Percentiles rank a stretch among this genome's conserved stretches.
Evolutionary conservation across 2,329 filamentous ascomycete genomes (phyloP).

Genomic region (Phialemonium atrogriseum): DNA sequence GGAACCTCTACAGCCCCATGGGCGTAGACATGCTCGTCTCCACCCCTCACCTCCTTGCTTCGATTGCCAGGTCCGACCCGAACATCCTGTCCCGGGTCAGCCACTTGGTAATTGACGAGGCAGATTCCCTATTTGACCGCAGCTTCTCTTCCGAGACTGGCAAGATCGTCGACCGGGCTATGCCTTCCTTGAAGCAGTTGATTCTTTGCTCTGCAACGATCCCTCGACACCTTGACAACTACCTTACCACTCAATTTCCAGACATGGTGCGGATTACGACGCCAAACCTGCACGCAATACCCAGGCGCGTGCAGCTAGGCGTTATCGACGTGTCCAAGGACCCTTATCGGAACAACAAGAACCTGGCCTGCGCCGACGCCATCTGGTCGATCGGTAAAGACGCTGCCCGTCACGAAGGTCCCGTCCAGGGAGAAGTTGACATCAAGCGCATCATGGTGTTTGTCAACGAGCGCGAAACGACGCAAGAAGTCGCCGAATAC

Average conservation of each 20-base stretch:
- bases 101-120: constrained; percentile 88
- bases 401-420: constrained; percentile 48
- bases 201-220: constrained; percentile 96
- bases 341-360: constrained; percentile 90
- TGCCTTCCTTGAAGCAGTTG: constrained; percentile 76
- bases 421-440: constrained; percentile 47
- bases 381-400: constrained; percentile 91
- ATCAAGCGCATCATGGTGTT: constrained; percentile 88
- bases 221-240: constrained; percentile 77
- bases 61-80: constrained; percentile 81
- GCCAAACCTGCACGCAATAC: constrained; percentile 92
- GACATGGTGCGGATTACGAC: constrained; percentile 81
- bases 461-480: constrained; percentile 91
- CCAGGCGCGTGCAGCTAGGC: constrained; percentile 84
- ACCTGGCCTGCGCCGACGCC: constrained; percentile 86
- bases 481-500: constrained; percentile 71
- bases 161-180: constrained; percentile 70
- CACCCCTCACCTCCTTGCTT: constrained; percentile 82
- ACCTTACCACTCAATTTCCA: constrained; percentile 74
- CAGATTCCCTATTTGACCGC: constrained; percentile 89
- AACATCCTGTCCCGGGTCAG: constrained; percentile 87
- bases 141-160: constrained; percentile 82
- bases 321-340: constrained; percentile 87
- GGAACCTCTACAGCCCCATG: constrained; percentile 68
- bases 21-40: constrained; percentile 82